These are phyloP conservation scores for Colletotrichum gloeosporioides DNA, from an alignment of 2,329 filamentous ascomycete genomes.

Conservation along the genomic window DNA sequence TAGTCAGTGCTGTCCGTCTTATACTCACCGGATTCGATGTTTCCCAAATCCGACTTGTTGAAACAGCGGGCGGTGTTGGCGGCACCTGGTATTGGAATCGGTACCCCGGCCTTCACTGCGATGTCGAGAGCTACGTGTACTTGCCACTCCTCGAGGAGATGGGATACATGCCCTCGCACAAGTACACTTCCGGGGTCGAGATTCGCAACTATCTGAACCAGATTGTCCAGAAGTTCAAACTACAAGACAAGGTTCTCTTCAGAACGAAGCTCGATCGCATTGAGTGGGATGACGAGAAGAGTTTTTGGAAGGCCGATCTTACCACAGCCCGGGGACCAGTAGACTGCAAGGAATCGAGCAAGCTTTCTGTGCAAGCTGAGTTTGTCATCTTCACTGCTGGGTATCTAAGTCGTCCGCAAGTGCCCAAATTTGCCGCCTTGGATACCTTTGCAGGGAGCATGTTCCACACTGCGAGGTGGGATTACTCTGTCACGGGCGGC, in stretches of 20 bases:
- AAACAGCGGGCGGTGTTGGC: constrained; percentile 48
- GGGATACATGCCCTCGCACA: constrained; percentile 60
- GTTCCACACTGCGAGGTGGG: constrained; percentile 53
- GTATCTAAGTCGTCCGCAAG: constrained; percentile 43
- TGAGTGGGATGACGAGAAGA: constrained; percentile 49
- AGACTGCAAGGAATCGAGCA: constrained; percentile 25
- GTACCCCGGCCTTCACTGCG: constrained; percentile 58
- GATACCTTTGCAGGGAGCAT: constrained; percentile 43
- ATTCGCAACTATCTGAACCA: constrained; percentile 45
- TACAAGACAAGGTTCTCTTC: constrained; percentile 43
- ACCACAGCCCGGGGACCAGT: constrained; percentile 15
- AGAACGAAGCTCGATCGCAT: constrained; percentile 43
- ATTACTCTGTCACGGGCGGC: constrained; percentile 49
- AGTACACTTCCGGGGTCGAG: constrained; percentile 49
- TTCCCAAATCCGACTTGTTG: constrained; percentile 45
- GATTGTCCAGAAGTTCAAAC: constrained; percentile 44
- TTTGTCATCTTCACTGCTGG: constrained; percentile 45
- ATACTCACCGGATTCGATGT: constrained; percentile 26
- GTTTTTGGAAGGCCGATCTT: constrained; percentile 26
- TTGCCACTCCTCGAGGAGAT: constrained; percentile 66
- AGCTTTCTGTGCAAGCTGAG: constrained; percentile 31
- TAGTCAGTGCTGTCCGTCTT: constrained; percentile 32
- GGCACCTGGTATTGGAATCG: constrained; percentile 60
- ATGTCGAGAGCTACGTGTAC: constrained; percentile 66
- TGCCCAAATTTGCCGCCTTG: constrained; percentile 42